phyloP scores from a whole-genome alignment of 116 monocot species.

The Thalassia testudinum region DNA sequence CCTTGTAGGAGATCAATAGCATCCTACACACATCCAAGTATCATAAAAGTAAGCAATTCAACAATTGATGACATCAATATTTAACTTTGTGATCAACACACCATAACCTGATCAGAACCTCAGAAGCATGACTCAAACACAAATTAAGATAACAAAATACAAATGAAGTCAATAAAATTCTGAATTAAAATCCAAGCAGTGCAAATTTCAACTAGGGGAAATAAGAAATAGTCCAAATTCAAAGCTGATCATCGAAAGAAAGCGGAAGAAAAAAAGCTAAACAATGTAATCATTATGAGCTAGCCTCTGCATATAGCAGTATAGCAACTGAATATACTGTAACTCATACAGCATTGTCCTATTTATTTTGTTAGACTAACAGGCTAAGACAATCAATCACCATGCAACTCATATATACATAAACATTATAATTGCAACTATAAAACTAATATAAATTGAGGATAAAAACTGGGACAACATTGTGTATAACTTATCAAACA shows the following conservation, averaged over 20 bases:
- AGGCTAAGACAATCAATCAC: too few relatives aligned
- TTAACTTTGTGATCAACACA: neutral
- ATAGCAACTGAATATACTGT: neutral
- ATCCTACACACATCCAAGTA: conserved; percentile 21
- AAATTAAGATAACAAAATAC: neutral
- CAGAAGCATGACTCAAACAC: neutral
- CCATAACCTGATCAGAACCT: neutral
- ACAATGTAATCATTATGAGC: neutral
- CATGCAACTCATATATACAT: too few relatives aligned
- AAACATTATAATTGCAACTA: too few relatives aligned
- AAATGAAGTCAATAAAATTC: neutral
- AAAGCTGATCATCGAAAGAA: neutral
- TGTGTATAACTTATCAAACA: too few relatives aligned
- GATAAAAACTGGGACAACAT: too few relatives aligned
- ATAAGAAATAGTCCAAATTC: too few relatives aligned
- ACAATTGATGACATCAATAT: neutral
- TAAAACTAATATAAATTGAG: too few relatives aligned
- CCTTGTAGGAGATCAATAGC: conserved; percentile 76
- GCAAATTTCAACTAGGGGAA: neutral
- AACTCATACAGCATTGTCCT: neutral
- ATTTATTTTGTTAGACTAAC: too few relatives aligned
- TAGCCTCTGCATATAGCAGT: neutral
- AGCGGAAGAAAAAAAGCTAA: neutral
- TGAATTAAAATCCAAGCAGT: neutral
- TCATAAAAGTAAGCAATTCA: neutral